Conservation (phyloP, 768 basidiomycete genomes). For the Panus rudis region DNA sequence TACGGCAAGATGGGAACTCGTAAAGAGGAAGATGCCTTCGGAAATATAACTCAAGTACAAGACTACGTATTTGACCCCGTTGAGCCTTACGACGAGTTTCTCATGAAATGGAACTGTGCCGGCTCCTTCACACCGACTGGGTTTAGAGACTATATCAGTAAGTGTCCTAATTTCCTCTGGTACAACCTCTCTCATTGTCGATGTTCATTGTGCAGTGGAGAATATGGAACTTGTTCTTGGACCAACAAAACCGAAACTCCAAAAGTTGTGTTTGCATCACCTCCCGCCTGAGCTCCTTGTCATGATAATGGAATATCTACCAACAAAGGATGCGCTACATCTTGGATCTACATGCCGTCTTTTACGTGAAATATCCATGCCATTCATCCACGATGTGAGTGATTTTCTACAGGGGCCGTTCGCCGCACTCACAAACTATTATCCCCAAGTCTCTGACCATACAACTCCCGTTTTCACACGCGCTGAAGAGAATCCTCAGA, state of each 20-base stretch:
- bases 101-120: background rate
- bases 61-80: background rate
- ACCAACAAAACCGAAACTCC: background rate
- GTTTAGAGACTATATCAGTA: background rate
- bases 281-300: background rate
- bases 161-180: background rate
- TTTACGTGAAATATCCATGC: background rate
- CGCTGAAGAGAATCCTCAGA: too few species aligned
- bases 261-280: background rate
- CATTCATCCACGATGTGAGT: constrained; percentile 1
- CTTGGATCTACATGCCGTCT: background rate
- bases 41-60: background rate
- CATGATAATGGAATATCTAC: too few species aligned
- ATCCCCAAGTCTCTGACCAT: too few species aligned
- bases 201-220: too few species aligned
- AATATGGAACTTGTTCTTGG: too few species aligned
- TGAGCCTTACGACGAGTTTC: background rate
- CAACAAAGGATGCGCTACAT: background rate
- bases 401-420: too few species aligned
- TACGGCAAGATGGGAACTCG: background rate
- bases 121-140: background rate
- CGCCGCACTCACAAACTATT: too few species aligned
- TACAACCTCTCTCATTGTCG: background rate
- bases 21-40: background rate
- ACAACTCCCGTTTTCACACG: too few species aligned